These are phyloP conservation scores for Calonectria hawksworthii DNA, from an alignment of 2,329 filamentous ascomycete genomes.

Conservation along the genomic window DNA sequence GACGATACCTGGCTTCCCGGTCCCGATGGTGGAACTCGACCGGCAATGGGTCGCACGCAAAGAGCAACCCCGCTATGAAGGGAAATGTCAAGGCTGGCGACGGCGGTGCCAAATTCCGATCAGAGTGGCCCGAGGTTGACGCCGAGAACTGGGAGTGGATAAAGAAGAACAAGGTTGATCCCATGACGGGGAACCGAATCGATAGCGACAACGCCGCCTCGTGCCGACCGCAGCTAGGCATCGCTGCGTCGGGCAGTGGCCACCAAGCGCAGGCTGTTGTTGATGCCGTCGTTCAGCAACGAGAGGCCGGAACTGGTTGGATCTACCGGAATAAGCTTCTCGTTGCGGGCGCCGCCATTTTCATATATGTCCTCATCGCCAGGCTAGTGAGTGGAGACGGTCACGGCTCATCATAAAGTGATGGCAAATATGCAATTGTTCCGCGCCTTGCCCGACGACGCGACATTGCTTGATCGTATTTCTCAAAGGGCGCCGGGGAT, in stretches of 20 bases:
- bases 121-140: slow-evolving; percentile 92
- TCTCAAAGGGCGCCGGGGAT: slow-evolving; percentile 11
- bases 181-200: slow-evolving; percentile 75
- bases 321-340: slow-evolving; percentile 83
- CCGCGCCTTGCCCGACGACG: slow-evolving; percentile 7
- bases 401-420: slow-evolving; percentile 23
- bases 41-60: slow-evolving; percentile 81
- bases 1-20: slow-evolving; percentile 81
- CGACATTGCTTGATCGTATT: slow-evolving; percentile 15
- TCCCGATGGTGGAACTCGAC: slow-evolving; percentile 98
- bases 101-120: slow-evolving; percentile 89
- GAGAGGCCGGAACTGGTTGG: slow-evolving; percentile 88
- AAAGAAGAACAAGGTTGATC: slow-evolving; percentile 84
- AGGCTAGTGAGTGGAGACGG: slow-evolving; percentile 73
- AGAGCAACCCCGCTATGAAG: slow-evolving; percentile 67
- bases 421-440: background rate
- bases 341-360: slow-evolving; percentile 77
- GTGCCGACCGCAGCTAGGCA: slow-evolving; percentile 69
- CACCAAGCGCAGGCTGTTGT: slow-evolving; percentile 78
- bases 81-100: slow-evolving; percentile 93
- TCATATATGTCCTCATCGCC: slow-evolving; percentile 87
- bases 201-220: slow-evolving; percentile 64
- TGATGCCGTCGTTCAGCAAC: slow-evolving; percentile 81
- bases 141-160: slow-evolving; percentile 95
- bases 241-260: slow-evolving; percentile 69